phyloP scores from a whole-genome alignment of 139 green algal species.

The Mychonastes homosphaera region DNA sequence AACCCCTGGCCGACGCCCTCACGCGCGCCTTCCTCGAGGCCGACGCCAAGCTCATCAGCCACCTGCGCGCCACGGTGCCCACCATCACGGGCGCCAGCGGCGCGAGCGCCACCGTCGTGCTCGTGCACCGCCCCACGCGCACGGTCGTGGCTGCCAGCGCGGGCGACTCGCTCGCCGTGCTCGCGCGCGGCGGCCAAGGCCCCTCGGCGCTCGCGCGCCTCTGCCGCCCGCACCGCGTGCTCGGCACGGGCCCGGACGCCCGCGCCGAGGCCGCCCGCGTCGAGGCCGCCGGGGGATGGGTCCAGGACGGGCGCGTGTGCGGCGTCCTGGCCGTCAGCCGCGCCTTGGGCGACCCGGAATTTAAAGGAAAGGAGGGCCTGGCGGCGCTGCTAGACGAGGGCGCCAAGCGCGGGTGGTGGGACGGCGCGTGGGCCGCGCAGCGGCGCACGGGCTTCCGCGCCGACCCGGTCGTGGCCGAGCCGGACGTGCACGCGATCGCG shows the following conservation, averaged over 20 bases:
- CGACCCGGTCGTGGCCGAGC: slow-evolving; percentile 42
- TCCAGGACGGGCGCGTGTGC: slow-evolving; percentile 51
- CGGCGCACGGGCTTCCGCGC: slow-evolving; percentile 29
- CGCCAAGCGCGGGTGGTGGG: slow-evolving; percentile 31
- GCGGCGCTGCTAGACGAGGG: slow-evolving; percentile 27
- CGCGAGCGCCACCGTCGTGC: slow-evolving; percentile 25
- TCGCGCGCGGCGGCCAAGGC: slow-evolving; percentile 21
- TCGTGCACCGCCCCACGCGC: slow-evolving; percentile 14
- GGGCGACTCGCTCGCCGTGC: slow-evolving; percentile 28
- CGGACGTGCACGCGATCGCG: slow-evolving; percentile 28
- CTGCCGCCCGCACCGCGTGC: slow-evolving; percentile 44
- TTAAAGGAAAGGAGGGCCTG: slow-evolving; percentile 40
- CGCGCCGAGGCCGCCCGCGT: slow-evolving; percentile 37
- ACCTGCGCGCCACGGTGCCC: slow-evolving; percentile 20
- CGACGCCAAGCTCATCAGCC: slow-evolving; percentile 34
- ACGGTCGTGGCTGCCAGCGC: slow-evolving; percentile 20
- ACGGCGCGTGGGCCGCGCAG: slow-evolving; percentile 16
- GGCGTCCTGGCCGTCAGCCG: slow-evolving; percentile 48
- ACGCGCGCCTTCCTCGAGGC: slow-evolving; percentile 29
- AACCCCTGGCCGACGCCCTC: too few relatives aligned
- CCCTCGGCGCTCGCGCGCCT: slow-evolving; percentile 24
- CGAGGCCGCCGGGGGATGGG: slow-evolving; percentile 39
- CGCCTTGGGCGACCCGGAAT: slow-evolving; percentile 55
- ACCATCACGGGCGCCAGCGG: slow-evolving; percentile 7
- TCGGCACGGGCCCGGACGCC: slow-evolving; percentile 29